A percentile compares a stretch with the other conserved stretches of the same genome.
Conservation (phyloP, 163 green algal species). For the Smithsoniella earleae region DNA sequence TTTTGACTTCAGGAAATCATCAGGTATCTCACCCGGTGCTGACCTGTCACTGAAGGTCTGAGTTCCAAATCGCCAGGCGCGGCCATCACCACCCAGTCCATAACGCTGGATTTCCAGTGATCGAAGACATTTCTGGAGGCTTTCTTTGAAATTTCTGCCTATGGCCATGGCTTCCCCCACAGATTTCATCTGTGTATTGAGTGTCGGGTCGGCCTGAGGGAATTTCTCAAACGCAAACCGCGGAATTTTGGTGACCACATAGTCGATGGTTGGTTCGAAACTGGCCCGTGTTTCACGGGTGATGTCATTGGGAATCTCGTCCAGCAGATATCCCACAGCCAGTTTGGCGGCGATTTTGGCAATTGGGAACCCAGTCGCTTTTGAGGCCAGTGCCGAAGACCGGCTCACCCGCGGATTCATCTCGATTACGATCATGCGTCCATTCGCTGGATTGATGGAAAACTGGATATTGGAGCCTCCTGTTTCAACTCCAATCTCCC, state of each 20-base stretch:
- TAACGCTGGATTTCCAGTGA: too few species aligned
- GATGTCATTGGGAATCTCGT: conserved; percentile 98
- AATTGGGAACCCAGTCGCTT: conserved; percentile 86
- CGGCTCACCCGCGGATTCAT: conserved; percentile 97
- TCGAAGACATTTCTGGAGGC: conserved; percentile 70
- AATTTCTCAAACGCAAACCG: conserved; percentile 99
- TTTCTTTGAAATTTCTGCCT: conserved; percentile 90
- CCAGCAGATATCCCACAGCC: conserved; percentile 86
- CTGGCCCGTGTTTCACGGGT: conserved; percentile 89
- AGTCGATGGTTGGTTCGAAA: conserved; percentile 98
- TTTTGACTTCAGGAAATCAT: too few species aligned
- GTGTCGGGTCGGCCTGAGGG: conserved; percentile 71
- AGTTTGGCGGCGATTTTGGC: conserved; percentile 89
- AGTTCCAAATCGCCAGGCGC: too few species aligned
- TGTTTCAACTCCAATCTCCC: conserved; percentile 98
- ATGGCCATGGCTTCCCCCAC: conserved; percentile 98
- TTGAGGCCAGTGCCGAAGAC: conserved; percentile 93
- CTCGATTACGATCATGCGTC: conserved; percentile 93
- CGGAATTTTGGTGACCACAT: conserved; percentile 98
- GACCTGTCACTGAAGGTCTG: too few species aligned
- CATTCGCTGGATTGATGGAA: conserved; percentile 31
- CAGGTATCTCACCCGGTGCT: too few species aligned
- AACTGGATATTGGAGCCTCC: conserved; percentile 92
- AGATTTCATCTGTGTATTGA: conserved; percentile 97
- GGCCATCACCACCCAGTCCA: too few species aligned